phyloP scores from a whole-genome alignment of 805 yeast species.

The Yarrowia hollandica region DNA sequence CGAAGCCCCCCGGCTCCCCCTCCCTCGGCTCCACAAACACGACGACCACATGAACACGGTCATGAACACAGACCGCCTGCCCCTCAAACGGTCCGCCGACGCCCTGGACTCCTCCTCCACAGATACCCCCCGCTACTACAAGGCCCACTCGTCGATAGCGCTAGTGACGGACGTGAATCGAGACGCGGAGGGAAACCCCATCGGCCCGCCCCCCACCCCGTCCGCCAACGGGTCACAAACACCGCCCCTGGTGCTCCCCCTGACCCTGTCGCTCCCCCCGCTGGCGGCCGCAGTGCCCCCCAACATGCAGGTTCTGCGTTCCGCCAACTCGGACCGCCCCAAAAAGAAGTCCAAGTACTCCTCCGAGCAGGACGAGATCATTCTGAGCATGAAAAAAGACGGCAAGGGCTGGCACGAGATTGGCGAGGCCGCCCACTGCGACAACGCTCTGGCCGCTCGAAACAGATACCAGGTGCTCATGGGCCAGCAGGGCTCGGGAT shows the following conservation, averaged over 20 bases:
- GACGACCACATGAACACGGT: constrained; percentile 23
- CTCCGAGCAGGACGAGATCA: constrained; percentile 64
- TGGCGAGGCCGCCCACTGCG: constrained; percentile 63
- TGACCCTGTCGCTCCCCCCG: constrained; percentile 51
- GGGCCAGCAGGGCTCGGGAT: constrained; percentile 80
- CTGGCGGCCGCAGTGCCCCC: constrained; percentile 45
- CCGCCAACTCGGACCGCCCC: constrained; percentile 49
- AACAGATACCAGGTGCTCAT: constrained; percentile 77
- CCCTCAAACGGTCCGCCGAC: constrained; percentile 9
- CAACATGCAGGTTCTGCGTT: constrained; percentile 47
- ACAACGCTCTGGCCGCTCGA: constrained; percentile 69
- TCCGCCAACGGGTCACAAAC: constrained; percentile 6
- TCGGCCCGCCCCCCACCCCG: background rate
- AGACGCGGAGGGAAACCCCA: constrained; percentile 44
- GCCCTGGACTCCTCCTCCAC: background rate
- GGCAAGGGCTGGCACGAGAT: constrained; percentile 76
- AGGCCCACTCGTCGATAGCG: constrained; percentile 72
- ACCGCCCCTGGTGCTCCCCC: constrained; percentile 16
- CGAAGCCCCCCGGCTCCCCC: constrained; percentile 6
- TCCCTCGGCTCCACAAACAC: constrained; percentile 1
- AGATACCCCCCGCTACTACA: constrained; percentile 10
- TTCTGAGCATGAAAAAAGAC: constrained; percentile 57
- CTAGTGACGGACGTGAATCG: constrained; percentile 69
- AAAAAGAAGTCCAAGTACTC: constrained; percentile 69
- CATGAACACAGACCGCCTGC: constrained; percentile 9